phyloP scores from a whole-genome alignment of 2,329 filamentous ascomycete genomes.

The Aspergillus thermomutatus region DNA sequence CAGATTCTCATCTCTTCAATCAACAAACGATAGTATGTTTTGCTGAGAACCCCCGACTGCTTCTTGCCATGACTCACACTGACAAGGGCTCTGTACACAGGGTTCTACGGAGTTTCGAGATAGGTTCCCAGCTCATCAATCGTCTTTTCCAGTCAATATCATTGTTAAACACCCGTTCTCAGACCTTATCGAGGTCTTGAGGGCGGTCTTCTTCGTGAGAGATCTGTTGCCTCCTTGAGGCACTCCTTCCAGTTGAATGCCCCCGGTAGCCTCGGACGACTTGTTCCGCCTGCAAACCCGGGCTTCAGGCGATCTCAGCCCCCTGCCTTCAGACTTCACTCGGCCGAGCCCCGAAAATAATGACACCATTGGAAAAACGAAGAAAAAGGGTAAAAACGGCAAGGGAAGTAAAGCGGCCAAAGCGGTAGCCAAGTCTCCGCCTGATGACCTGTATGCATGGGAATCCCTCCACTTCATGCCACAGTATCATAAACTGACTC shows the following conservation, averaged over 20 bases:
- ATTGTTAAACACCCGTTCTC: slow-evolving; percentile 28
- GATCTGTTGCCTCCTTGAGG: slow-evolving; percentile 25
- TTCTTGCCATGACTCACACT: background rate
- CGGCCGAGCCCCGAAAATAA: slow-evolving; percentile 25
- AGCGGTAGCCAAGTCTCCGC: slow-evolving; percentile 27
- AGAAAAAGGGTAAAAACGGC: slow-evolving; percentile 41
- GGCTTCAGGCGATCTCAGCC: slow-evolving; percentile 30
- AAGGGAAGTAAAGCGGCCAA: slow-evolving; percentile 34
- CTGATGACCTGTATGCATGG: slow-evolving; percentile 37
- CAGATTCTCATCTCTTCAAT: background rate
- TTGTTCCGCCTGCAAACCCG: slow-evolving; percentile 35
- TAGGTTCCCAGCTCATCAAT: slow-evolving; percentile 1
- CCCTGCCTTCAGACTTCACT: slow-evolving; percentile 26
- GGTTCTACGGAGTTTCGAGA: background rate
- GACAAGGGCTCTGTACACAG: background rate
- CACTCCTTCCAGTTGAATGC: slow-evolving; percentile 40
- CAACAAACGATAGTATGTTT: background rate
- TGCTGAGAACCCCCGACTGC: background rate
- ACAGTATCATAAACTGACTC: slow-evolving; percentile 3
- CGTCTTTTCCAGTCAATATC: slow-evolving; percentile 4
- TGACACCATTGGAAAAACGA: slow-evolving; percentile 32
- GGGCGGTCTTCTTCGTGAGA: slow-evolving; percentile 23
- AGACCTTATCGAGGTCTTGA: slow-evolving; percentile 29
- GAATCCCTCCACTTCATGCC: background rate
- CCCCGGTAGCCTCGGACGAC: slow-evolving; percentile 40